These are phyloP conservation scores for Taphrina deformans DNA, from an alignment of 1,139 yeast species.

Conservation along the genomic window DNA sequence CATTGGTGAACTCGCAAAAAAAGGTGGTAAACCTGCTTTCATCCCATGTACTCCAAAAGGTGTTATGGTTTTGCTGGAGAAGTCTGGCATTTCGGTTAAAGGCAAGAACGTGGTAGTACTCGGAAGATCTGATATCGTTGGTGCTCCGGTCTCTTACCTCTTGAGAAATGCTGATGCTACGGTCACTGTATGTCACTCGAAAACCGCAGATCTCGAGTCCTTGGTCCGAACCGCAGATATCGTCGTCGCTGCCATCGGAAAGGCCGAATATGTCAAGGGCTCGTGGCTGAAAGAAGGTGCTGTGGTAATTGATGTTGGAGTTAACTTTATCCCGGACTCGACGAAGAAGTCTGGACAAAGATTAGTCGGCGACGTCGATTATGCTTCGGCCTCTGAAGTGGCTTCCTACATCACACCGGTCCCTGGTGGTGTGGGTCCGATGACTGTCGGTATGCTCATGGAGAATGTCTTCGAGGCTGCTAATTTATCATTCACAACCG, in stretches of 20 bases:
- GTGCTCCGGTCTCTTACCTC: constrained; percentile 84
- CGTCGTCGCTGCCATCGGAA: constrained; percentile 89
- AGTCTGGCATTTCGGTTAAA: constrained; percentile 60
- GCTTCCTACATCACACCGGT: constrained; percentile 89
- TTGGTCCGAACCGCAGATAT: constrained; percentile 76
- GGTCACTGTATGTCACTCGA: constrained; percentile 82
- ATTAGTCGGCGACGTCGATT: constrained; percentile 94
- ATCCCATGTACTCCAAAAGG: constrained; percentile 98
- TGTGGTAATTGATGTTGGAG: constrained; percentile 94
- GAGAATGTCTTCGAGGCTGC: constrained; percentile 87
- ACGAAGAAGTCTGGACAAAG: constrained; percentile 78
- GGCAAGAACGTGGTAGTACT: constrained; percentile 92
- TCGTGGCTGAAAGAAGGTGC: constrained; percentile 85
- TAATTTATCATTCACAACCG: constrained; percentile 47
- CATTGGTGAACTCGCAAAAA: constrained; percentile 88
- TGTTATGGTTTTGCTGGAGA: constrained; percentile 70
- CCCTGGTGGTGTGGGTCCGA: constrained; percentile 99
- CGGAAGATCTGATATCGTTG: constrained; percentile 96
- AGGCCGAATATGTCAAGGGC: constrained; percentile 77
- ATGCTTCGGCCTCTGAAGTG: constrained; percentile 60
- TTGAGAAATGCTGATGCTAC: constrained; percentile 78
- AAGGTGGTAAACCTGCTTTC: constrained; percentile 80
- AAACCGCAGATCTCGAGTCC: constrained; percentile 62
- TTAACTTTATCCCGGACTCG: constrained; percentile 77
- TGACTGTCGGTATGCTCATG: constrained; percentile 96